phyloP scores from a whole-genome alignment of 78 protist genomes.

The Dictyostelium capitatum region DNA sequence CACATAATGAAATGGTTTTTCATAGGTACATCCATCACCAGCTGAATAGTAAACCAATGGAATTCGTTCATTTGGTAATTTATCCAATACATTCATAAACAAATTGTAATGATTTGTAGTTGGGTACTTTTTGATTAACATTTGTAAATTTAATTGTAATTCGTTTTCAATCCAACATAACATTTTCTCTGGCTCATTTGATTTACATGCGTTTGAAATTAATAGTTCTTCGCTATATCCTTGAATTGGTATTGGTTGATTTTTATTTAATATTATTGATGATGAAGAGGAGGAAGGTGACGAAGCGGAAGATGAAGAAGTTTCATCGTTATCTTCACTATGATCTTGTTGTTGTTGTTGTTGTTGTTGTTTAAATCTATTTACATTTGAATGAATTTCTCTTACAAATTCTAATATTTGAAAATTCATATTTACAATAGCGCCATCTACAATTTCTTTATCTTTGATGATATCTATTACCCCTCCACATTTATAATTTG shows the following conservation, averaged over 20 bases:
- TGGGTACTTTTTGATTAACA: not conserved
- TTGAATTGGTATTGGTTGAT: not conserved
- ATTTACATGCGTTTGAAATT: slow-evolving; percentile 12
- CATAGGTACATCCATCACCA: slow-evolving; percentile 7
- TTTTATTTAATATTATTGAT: not conserved
- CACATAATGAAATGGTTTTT: slow-evolving; percentile 15
- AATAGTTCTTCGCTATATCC: not conserved
- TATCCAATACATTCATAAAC: slow-evolving; percentile 1
- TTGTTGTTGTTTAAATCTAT: not conserved
- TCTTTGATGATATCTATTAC: not conserved
- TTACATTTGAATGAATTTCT: not conserved
- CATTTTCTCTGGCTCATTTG: slow-evolving; percentile 27
- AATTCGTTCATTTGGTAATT: not conserved
- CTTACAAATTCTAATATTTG: not conserved
- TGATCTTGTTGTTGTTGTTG: not conserved
- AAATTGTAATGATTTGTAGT: not conserved
- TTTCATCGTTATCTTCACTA: not conserved
- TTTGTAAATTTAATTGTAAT: not conserved
- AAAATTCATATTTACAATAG: not conserved
- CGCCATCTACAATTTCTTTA: not conserved
- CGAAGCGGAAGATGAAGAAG: not conserved
- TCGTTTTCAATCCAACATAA: not conserved
- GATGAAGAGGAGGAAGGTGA: not conserved
- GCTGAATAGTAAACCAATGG: not conserved
- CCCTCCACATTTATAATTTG: not conserved